phyloP scores from a whole-genome alignment of 805 yeast species.

The Starmerella tilneyi region DNA sequence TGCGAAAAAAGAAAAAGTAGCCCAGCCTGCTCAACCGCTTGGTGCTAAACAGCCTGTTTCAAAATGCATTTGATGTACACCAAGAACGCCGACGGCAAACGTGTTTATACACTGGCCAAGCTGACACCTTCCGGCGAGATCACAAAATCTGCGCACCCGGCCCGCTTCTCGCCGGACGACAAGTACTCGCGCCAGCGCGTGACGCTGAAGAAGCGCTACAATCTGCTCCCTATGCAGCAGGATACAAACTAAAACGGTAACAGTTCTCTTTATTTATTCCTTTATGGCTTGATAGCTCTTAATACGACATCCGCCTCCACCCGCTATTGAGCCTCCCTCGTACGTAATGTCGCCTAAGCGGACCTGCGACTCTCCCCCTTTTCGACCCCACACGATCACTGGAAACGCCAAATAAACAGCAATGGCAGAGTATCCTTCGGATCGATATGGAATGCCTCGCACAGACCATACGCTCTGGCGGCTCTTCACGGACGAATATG shows the following conservation, averaged over 20 bases:
- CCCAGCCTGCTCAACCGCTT: neutral
- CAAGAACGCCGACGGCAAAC: constrained; percentile 85
- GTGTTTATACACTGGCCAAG: constrained; percentile 86
- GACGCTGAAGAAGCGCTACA: constrained; percentile 88
- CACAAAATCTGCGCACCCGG: constrained; percentile 98
- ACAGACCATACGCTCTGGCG: constrained; percentile 74
- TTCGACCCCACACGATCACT: neutral
- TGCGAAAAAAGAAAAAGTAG: neutral
- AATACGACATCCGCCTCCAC: no score
- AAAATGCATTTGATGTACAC: constrained; percentile 99
- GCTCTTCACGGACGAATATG: constrained; percentile 55
- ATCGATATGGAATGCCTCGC: constrained; percentile 50
- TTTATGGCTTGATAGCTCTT: no score
- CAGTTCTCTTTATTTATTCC: no score
- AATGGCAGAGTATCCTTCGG: constrained; percentile 39
- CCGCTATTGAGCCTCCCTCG: neutral
- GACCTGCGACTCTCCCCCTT: no score
- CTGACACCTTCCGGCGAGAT: constrained; percentile 75
- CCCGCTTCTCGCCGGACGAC: constrained; percentile 99
- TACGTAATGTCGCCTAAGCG: constrained; percentile 2
- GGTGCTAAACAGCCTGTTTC: neutral
- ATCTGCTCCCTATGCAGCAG: constrained; percentile 76
- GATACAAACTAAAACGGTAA: constrained; percentile 17
- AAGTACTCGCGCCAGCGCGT: constrained; percentile 98
- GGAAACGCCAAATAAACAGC: neutral